Conservation (phyloP, 1,284 basidiomycete genomes). For the Neonothopanus nambi region DNA sequence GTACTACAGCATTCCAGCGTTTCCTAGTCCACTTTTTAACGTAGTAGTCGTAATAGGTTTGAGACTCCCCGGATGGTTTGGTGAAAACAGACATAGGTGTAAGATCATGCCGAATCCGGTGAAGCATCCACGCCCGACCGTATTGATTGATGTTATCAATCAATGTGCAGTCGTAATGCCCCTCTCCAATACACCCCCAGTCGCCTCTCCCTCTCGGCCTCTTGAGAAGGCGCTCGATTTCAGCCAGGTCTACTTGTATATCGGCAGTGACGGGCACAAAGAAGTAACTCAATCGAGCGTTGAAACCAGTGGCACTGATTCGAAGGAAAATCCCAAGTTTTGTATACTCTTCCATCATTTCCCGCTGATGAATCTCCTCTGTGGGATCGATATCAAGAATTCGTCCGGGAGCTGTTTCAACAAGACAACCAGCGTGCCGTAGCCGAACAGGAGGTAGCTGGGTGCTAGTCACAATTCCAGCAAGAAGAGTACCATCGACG, state of each 20-base stretch:
- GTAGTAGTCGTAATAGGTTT: constrained; percentile 65
- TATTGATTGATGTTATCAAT: constrained; percentile 54
- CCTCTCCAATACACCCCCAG: constrained; percentile 52
- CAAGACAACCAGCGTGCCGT: constrained; percentile 30
- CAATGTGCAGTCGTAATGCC: constrained; percentile 46
- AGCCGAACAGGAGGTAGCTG: constrained; percentile 49
- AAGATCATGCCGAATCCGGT: constrained; percentile 60
- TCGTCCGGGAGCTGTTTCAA: constrained; percentile 40
- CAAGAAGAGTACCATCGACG: constrained; percentile 47
- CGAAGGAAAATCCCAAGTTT: constrained; percentile 61
- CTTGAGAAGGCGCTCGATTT: constrained; percentile 48
- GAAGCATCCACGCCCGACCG: constrained; percentile 58
- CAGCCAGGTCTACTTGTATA: constrained; percentile 53
- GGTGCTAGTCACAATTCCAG: constrained; percentile 65
- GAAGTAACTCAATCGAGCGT: constrained; percentile 53
- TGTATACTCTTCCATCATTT: constrained; percentile 62
- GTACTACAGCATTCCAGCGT: constrained; percentile 41
- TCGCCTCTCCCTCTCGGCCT: constrained; percentile 52
- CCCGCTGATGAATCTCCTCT: constrained; percentile 44
- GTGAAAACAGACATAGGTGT: constrained; percentile 56
- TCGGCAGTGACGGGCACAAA: constrained; percentile 58
- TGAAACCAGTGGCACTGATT: constrained; percentile 57
- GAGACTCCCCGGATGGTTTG: constrained; percentile 44
- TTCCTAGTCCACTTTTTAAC: constrained; percentile 52
- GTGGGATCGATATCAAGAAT: constrained; percentile 33